Base-by-base conservation (phyloP, 2,329 filamentous ascomycete genomes). In the Beauveria brongniartii region DNA sequence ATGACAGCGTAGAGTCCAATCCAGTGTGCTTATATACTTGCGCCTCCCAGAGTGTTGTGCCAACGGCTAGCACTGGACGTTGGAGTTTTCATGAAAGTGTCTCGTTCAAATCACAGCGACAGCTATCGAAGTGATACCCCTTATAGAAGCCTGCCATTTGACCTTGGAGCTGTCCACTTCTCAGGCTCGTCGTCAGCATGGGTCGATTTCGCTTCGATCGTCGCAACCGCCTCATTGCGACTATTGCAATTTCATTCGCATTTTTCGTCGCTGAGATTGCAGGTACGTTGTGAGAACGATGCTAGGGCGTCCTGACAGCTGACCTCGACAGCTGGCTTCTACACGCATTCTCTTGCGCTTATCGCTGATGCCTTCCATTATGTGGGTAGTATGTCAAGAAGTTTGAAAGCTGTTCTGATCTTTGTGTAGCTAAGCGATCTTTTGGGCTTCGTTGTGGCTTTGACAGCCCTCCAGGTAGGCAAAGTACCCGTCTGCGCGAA, bases 281-380 rank as follows among this genome's bases (percentile, higher is more conserved):
- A 30, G 76, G 81, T 82, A 58, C 30, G 73, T 67, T 22, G 43
- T 9, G 47, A n/a, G 57, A 46, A 43, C 18, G 18, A 24, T 40
- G 40, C 5, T 6, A 14, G 3, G 28, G n/a, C 12, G 28, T 26
- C 7, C 9, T 59, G 7, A 5, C 28, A 14, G 6, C 57, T 59
- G 14, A 6, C 40, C 20, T 9, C 5, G 3, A 16, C 63, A 83
- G 83, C 88, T 62, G 87, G 87, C 2, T 88, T 90, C 67, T 85
- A 84, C 63, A 91, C 89, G 1, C 78, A 79, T 57, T 91, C 89
- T 0, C 77, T 92, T 12, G 88, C 88, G 1, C 77, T 92, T 2
- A 77, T 92, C 28, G 88, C 89, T 30, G 89, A 92, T 77, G 87
- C 90, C 1, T 91, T 92, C 66, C 89, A 92, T 70, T 90, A 91